These are phyloP conservation scores for Botrytis tulipae DNA, from an alignment of 2,329 filamentous ascomycete genomes.

Conservation along the genomic window DNA sequence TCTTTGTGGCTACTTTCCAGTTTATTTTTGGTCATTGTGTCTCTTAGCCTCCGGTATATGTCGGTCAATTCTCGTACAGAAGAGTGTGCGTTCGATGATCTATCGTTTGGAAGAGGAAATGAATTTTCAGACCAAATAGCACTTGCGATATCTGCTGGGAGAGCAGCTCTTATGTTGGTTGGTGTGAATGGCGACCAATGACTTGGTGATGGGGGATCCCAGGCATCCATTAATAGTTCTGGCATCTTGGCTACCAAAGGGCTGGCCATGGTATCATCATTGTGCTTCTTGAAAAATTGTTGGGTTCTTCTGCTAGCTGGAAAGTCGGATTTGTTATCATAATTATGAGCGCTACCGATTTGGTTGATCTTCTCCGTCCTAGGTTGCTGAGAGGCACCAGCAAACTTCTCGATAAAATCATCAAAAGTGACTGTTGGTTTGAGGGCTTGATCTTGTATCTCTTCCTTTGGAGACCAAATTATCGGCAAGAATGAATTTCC, in stretches of 20 bases:
- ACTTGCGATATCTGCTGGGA: slow-evolving; percentile 36
- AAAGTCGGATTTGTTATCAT: slow-evolving; percentile 12
- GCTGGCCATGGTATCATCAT: slow-evolving; percentile 28
- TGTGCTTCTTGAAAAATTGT: slow-evolving; percentile 34
- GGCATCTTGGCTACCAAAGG: slow-evolving; percentile 32
- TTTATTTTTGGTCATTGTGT: slow-evolving; percentile 57
- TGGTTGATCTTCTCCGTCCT: slow-evolving; percentile 25
- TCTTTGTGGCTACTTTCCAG: slow-evolving; percentile 41
- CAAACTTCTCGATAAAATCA: slow-evolving; percentile 35
- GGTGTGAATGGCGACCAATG: slow-evolving; percentile 21
- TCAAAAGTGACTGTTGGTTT: slow-evolving; percentile 60
- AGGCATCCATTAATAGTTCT: slow-evolving; percentile 36
- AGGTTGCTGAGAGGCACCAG: slow-evolving; percentile 18
- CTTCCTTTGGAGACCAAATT: slow-evolving; percentile 89
- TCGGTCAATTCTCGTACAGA: slow-evolving; percentile 54
- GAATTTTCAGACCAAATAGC: slow-evolving; percentile 29
- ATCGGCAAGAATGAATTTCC: slow-evolving; percentile 94
- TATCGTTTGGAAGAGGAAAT: slow-evolving; percentile 41
- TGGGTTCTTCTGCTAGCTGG: slow-evolving; percentile 23
- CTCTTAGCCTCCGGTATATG: slow-evolving; percentile 59
- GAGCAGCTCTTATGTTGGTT: slow-evolving; percentile 22
- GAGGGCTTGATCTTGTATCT: slow-evolving; percentile 74
- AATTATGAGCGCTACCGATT: slow-evolving; percentile 15
- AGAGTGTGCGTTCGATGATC: slow-evolving; percentile 43
- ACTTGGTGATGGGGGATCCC: slow-evolving; percentile 33